Conservation (phyloP, 2,329 filamentous ascomycete species). For the Pezicula neosporulosa region DNA sequence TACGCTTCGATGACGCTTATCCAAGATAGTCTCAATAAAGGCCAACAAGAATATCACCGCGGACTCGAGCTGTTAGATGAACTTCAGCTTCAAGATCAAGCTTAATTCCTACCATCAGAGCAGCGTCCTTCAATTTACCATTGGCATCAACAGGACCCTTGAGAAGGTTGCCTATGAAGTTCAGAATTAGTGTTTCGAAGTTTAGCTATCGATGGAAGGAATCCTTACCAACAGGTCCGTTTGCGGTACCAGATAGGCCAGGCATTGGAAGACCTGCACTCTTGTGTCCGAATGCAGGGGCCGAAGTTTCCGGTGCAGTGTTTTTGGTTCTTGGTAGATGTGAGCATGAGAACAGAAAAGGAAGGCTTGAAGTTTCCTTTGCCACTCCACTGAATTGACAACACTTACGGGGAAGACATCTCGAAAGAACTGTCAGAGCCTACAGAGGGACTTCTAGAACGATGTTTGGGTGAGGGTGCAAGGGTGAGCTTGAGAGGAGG, state of each 20-base stretch:
- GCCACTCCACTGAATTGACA: neutral
- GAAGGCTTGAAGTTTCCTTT: neutral
- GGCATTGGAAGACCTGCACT: constrained; percentile 15
- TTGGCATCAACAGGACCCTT: constrained; percentile 54
- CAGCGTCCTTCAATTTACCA: constrained; percentile 54
- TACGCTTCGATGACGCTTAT: neutral
- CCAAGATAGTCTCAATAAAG: constrained; percentile 38
- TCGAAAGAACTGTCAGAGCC: neutral
- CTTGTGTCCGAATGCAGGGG: too few relatives aligned
- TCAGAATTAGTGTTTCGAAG: neutral
- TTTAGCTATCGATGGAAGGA: neutral
- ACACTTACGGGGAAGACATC: constrained; percentile 17
- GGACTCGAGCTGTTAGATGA: constrained; percentile 55
- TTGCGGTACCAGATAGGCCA: constrained; percentile 31
- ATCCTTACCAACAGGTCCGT: constrained; percentile 30
- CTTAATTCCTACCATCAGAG: constrained; percentile 59
- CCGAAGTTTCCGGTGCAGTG: constrained; percentile 29
- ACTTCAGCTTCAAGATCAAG: constrained; percentile 61
- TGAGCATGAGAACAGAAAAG: constrained; percentile 17
- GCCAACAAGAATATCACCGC: constrained; percentile 58
- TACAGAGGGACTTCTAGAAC: neutral
- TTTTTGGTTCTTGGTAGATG: constrained; percentile 33
- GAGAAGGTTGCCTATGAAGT: constrained; percentile 45
- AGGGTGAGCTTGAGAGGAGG: neutral
- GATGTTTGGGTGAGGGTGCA: neutral